Evolutionary conservation across 768 basidiomycete genomes (phyloP).

Genomic region (Daedaleopsis nitida): DNA sequence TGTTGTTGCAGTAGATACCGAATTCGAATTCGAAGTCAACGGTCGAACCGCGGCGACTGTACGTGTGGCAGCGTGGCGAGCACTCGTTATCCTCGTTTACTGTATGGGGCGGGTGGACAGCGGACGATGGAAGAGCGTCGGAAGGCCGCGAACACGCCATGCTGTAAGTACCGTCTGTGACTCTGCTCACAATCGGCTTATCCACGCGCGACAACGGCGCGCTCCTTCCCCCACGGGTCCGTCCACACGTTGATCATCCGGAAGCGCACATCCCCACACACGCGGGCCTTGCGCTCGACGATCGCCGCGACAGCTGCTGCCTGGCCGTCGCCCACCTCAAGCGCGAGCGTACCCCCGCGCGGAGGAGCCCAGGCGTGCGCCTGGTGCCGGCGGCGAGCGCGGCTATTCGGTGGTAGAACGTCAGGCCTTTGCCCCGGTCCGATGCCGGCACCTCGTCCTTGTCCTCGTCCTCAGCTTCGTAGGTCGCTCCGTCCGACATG

Average conservation of each 20-base stretch:
- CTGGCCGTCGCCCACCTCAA: constrained; percentile 82
- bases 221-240: constrained; percentile 78
- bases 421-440: constrained; percentile 50
- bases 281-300: constrained; percentile 50
- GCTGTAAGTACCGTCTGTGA: too few species aligned
- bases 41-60: too few species aligned
- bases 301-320: constrained; percentile 62
- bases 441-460: neutral
- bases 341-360: constrained; percentile 58
- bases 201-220: constrained; percentile 58
- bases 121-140: too few species aligned
- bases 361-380: constrained; percentile 50
- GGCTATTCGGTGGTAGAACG: constrained; percentile 76
- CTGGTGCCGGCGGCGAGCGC: constrained; percentile 62
- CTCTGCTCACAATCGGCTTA: neutral
- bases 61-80: neutral
- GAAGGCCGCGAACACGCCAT: too few species aligned
- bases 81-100: neutral
- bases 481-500: too few species aligned
- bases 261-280: too few species aligned
- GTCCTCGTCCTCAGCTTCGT: neutral
- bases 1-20: too few species aligned
- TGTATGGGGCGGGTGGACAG: too few species aligned
- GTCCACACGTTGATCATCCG: constrained; percentile 65
- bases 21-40: too few species aligned